Percentiles rank a stretch among this genome's conserved stretches.
Evolutionary conservation across 208 protist genomes (phyloP).

Genomic region (Wallacemonas sp.): DNA sequence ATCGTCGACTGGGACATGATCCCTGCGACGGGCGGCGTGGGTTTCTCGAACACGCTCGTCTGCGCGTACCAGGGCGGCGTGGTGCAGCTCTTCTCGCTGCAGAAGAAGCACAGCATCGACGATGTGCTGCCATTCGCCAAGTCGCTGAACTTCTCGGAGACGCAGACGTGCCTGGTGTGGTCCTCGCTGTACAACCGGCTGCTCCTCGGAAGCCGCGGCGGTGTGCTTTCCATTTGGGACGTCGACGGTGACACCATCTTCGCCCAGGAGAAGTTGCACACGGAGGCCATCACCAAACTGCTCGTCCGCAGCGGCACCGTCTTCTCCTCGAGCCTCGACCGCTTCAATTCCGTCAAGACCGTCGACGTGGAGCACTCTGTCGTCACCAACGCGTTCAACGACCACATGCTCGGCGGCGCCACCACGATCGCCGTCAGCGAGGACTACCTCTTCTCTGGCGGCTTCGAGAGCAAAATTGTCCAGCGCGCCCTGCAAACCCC

Average conservation of each 20-base stretch:
- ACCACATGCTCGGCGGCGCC: slow-evolving; percentile 50
- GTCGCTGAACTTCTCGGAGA: slow-evolving; percentile 34
- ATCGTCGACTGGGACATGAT: slow-evolving; percentile 47
- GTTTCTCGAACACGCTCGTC: slow-evolving; percentile 35
- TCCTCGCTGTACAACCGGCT: slow-evolving; percentile 33
- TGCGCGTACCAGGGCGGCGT: slow-evolving; percentile 46
- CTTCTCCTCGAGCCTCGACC: slow-evolving; percentile 47
- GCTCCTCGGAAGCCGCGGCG: slow-evolving; percentile 45
- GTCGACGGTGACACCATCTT: slow-evolving; percentile 26
- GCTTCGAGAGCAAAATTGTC: slow-evolving; percentile 52
- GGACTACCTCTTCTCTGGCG: slow-evolving; percentile 44
- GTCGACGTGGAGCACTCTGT: slow-evolving; percentile 46
- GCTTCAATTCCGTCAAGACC: slow-evolving; percentile 44
- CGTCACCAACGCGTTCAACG: slow-evolving; percentile 43
- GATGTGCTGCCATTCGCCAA: slow-evolving; percentile 27
- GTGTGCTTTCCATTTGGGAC: slow-evolving; percentile 50
- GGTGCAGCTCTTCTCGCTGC: slow-evolving; percentile 34
- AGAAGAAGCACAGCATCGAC: slow-evolving; percentile 33
- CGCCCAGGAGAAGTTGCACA: slow-evolving; percentile 39
- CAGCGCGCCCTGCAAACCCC: slow-evolving; percentile 37
- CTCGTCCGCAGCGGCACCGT: slow-evolving; percentile 22
- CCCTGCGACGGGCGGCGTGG: slow-evolving; percentile 23
- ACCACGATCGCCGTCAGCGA: slow-evolving; percentile 36
- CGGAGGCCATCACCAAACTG: slow-evolving; percentile 29
- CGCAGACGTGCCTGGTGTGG: slow-evolving; percentile 47